phyloP scores from a whole-genome alignment of 352 stramenopile genomes.

The Pythium aphanidermatum region DNA sequence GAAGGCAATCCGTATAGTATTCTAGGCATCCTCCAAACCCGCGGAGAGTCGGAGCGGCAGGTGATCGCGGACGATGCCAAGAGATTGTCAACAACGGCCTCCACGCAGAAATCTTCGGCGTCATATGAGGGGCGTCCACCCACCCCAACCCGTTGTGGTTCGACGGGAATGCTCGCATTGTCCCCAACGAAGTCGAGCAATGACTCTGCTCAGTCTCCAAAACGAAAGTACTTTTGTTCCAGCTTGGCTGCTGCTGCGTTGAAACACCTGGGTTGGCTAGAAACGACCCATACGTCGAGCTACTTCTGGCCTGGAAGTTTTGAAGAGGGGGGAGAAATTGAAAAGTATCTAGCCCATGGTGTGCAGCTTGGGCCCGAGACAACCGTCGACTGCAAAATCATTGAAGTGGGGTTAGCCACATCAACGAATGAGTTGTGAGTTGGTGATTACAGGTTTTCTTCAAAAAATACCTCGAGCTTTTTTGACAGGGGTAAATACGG shows the following conservation, averaged over 20 bases:
- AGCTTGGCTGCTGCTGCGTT: constrained; percentile 71
- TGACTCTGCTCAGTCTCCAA: constrained; percentile 2
- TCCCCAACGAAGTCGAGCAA: constrained; percentile 3
- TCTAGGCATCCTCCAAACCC: constrained; percentile 55
- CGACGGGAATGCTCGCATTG: constrained; percentile 1
- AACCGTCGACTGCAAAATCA: constrained; percentile 71
- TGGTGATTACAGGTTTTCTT: constrained; percentile 50
- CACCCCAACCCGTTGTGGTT: neutral
- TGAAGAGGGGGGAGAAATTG: constrained; percentile 69
- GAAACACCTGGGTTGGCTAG: constrained; percentile 72
- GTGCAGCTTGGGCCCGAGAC: constrained; percentile 52
- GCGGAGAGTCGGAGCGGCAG: constrained; percentile 43
- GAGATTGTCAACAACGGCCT: neutral
- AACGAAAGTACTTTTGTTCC: constrained; percentile 85
- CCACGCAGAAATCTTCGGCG: constrained; percentile 1
- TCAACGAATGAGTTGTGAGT: constrained; percentile 18
- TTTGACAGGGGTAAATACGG: constrained; percentile 69
- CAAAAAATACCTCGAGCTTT: constrained; percentile 71
- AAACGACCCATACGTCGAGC: constrained; percentile 56
- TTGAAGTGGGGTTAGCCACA: constrained; percentile 67
- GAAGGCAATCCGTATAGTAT: constrained; percentile 85
- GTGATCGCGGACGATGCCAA: constrained; percentile 9
- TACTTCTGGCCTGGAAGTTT: constrained; percentile 85
- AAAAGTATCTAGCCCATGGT: constrained; percentile 38
- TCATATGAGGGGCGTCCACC: neutral